Percentiles rank a stretch among this genome's conserved stretches.
These are phyloP conservation scores for Pythium pyrilobum DNA, from an alignment of 352 stramenopile species.

Conservation along the genomic window DNA sequence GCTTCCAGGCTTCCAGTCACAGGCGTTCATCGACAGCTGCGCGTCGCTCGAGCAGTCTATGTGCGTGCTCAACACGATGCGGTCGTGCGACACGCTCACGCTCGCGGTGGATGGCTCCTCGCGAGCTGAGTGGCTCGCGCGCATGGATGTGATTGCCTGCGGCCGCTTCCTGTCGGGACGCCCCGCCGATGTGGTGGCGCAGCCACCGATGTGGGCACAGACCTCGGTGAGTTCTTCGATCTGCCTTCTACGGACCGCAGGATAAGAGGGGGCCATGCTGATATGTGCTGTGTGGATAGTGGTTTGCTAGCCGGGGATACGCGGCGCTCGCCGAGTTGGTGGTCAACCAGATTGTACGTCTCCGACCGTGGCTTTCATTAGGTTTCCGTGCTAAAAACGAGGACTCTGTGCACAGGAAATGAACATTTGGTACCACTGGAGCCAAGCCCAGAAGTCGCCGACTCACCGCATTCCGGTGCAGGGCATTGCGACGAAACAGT, in stretches of 20 bases:
- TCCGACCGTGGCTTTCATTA: background rate
- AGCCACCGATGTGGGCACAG: constrained; percentile 12
- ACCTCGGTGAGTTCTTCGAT: constrained; percentile 1
- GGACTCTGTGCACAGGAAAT: too few relatives aligned
- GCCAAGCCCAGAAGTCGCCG: constrained; percentile 12
- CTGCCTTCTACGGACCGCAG: background rate
- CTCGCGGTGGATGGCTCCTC: background rate
- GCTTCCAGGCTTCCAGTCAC: constrained; percentile 41
- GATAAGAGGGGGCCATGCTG: background rate
- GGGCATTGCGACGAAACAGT: constrained; percentile 46
- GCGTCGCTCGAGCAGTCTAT: constrained; percentile 27
- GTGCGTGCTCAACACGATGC: constrained; percentile 51
- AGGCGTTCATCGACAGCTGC: constrained; percentile 41
- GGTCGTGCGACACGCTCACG: constrained; percentile 64
- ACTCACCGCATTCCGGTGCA: constrained; percentile 29
- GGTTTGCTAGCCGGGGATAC: constrained; percentile 54
- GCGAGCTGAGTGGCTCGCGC: constrained; percentile 24
- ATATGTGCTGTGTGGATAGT: constrained; percentile 27
- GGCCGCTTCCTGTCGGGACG: constrained; percentile 43
- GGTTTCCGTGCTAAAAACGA: too few relatives aligned
- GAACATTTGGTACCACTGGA: constrained; percentile 60
- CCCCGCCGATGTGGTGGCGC: constrained; percentile 33
- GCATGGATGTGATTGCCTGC: constrained; percentile 50
- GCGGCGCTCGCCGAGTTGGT: constrained; percentile 61
- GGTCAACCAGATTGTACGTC: constrained; percentile 71